Evolutionary conservation across 169 alveolate genomes (phyloP), one percentile per base, ranked within the genome.

Genomic region (Plasmodium gallinaceum): DNA sequence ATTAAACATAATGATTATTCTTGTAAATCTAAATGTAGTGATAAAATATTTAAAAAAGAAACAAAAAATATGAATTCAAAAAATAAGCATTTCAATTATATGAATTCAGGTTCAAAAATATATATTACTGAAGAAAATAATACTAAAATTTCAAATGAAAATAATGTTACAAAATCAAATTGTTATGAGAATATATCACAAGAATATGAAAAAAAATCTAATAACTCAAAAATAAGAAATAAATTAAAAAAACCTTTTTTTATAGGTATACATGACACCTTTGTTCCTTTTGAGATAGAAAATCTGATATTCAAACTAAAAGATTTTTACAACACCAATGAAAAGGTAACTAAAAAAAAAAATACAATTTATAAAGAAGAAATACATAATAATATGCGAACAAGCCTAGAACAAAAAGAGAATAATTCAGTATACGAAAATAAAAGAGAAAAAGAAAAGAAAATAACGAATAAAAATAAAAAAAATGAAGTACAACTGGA

Each of bases 201-300:
- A 78, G 69, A 66, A 51, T 32, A 32, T 32, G 39, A 32, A 32
- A 32, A 32, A 32, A 32, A 32, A 32, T 32, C 4, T 32, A 32
- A 32, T 4, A 32, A 32, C 39, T 4, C 39, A 32, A 32, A 4
- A 32, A 78, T 4, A 32, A 32, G 39, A 32, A 78, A 78, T 78
- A 70, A 78, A 43, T 18, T 78, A 20, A 65, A 51, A 69, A 66
- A 78, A 37, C 89, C 89, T 20, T 78, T 78, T 43, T 78, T 78
- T 42, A 78, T 78, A 64, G 71, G 76, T n/a, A 10, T 78, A 52
- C 76, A 78, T 22, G 89, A 78, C 26, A 65, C 60, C n/a, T 78
- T 78, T 69, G 80, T 78, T 22, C 71, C 89, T 32, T 78, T 78
- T 58, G 89, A 78, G 32, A 78, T 78, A 70, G 89, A 78, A 43